Evolutionary conservation across 2,329 filamentous ascomycete species (phyloP), one percentile per base, ranked within the genome.

Genomic region (Zymoseptoria tritici): DNA sequence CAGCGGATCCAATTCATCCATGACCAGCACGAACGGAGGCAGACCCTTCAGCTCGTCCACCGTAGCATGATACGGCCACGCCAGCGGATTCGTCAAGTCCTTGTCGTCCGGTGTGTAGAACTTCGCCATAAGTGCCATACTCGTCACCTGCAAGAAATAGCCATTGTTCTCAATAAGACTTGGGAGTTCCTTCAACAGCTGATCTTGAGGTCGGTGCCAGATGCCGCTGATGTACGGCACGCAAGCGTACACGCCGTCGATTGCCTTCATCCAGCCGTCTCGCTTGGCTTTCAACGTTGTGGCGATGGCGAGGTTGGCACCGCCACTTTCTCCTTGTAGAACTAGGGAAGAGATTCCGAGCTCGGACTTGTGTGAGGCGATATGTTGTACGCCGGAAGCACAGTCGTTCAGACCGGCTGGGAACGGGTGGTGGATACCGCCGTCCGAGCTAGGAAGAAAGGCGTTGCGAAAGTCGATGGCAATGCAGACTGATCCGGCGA

Each of bases 381-480:
- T 57, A 49, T 66, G 68, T 51, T 66, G 51, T 4, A 68, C 59
- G 2, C 65, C 71, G 3, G 69, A 56, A 1, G 62, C 65, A 56
- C 69, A 71, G 57, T 70, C 68, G 55, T 68, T 67, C 49, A 69
- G 56, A 3, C 67, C 67, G 9, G 59, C 60, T 9, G 67, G 67
- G 58, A 67, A 70, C 2, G 65, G 67, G 56, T 68, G 61, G 59
- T 64, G 52, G 16, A 29, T 53, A 1, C 52, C 52, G 5, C 52
- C 52, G 16, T 29, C 24, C 2, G 22, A 13, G 13, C 29, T 62
- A 49, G 26, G 60, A 13, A 29, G 65, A 49, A 61, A 71, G 20
- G 70, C 70, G 52, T 72, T 72, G 55, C 71, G 69, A 60, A 68
- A 72, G 57, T 73, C 70, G 54, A 70, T 60, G 20, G 61, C 61